Evolutionary conservation across 2,329 filamentous ascomycete species (phyloP).

Genomic region (Diplodia scrobiculata): DNA sequence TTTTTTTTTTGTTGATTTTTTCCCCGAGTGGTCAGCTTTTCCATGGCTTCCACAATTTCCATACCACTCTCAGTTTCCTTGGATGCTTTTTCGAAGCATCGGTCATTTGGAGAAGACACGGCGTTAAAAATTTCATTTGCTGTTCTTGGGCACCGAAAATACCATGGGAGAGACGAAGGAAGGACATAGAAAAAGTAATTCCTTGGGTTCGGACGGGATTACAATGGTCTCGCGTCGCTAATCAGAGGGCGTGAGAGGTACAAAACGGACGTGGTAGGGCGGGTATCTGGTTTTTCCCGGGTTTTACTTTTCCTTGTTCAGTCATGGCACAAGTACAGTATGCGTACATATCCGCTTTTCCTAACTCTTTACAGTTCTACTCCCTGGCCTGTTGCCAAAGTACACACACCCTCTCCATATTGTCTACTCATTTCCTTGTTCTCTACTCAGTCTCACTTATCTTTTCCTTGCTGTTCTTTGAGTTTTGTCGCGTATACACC

Average conservation of each 20-base stretch:
- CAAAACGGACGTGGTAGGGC: neutral
- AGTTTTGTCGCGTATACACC: neutral
- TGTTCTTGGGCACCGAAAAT: constrained; percentile 1
- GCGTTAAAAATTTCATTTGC: neutral
- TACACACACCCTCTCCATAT: neutral
- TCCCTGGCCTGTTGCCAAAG: neutral
- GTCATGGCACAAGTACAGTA: neutral
- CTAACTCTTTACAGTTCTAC: neutral
- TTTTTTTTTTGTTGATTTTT: neutral
- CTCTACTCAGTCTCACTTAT: neutral
- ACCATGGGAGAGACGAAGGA: neutral
- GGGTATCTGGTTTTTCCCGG: neutral
- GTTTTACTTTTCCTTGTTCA: neutral
- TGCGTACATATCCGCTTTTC: neutral
- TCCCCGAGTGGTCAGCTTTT: neutral
- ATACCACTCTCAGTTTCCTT: neutral
- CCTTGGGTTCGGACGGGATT: neutral
- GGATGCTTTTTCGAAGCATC: neutral
- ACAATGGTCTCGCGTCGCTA: neutral
- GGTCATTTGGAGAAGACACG: neutral
- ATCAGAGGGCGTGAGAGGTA: constrained; percentile 4
- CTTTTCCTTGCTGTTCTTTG: neutral
- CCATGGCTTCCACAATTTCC: neutral
- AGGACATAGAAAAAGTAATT: constrained; percentile 10
- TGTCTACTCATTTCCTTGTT: neutral